Base-by-base conservation (phyloP, 1,284 basidiomycete species). In the Malassezia japonica region DNA sequence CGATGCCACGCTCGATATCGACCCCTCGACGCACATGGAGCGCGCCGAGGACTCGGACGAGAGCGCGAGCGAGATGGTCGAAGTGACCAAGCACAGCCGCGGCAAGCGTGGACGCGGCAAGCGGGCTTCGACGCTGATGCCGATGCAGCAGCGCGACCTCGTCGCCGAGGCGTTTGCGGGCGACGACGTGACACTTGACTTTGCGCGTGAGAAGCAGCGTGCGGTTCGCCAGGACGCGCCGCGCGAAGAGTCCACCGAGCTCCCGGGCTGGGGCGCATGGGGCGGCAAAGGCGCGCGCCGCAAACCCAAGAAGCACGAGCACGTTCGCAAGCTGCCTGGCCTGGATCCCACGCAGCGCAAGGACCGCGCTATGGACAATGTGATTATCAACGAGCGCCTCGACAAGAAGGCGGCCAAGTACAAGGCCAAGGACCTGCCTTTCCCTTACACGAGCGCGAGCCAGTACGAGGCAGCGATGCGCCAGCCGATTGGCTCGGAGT, bases 231-330 rank as follows among this genome's bases (percentile, higher is more conserved):
- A 79, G 13, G 90, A 96, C 65, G 89, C 89, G 1, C 87, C 90
- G 0, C 53, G 56, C 10, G 82, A 85, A 53, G 80, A 90, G 28
- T 90, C 96, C 70, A 87, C 83, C 0, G 87, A 87, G 1, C 79
- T 96, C n/a, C 83, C 88, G 36, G 92, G 92, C 27, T 96, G 94
- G 92, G 92, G 92, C 32, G 78, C 84, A 21, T 96, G 92, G 92
- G 86, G 84, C 13, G 94, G 92, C 33, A 76, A 79, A 43, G 90
- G 90, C 28, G 72, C 75, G 18, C 75, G 75, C 56, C 75, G 74
- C 44, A 65, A 64, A 32, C 50, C 71, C 34, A 45, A 43, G 32
- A 27, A 37, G 9, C 36, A 40, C 6, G 20, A 25, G 15, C 48
- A 34, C 21, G 18, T 50, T 3, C 34, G 48, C 29, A 37, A 33